These are phyloP conservation scores for Ophiostoma tasmaniense DNA, from an alignment of 2,329 filamentous ascomycete genomes.

Conservation along the genomic window DNA sequence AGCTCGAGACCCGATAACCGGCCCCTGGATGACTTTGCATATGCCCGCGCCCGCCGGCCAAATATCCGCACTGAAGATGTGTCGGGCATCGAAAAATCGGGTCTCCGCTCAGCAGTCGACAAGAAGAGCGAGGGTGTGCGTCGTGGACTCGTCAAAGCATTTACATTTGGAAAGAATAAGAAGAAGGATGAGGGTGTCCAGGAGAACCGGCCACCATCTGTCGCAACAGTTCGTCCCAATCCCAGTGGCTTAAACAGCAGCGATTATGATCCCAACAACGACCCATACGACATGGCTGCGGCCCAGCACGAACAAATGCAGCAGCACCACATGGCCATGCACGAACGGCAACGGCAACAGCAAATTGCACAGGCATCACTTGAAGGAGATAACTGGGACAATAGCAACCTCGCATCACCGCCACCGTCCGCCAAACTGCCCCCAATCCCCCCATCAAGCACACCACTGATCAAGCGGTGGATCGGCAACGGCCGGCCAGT, in stretches of 20 bases:
- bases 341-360: constrained; percentile 9
- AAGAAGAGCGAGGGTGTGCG: constrained; percentile 48
- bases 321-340: constrained; percentile 9
- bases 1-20: constrained; percentile 23
- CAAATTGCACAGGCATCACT: constrained; percentile 14
- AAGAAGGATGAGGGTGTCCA: constrained; percentile 26
- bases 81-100: constrained; percentile 47
- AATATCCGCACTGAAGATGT: constrained; percentile 42
- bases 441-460: constrained; percentile 30
- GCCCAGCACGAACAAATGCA: constrained; percentile 17
- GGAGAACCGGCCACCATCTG: constrained; percentile 29
- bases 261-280: neutral
- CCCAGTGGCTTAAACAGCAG: constrained; percentile 17
- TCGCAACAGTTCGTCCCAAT: constrained; percentile 29
- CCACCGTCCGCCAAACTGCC: constrained; percentile 38
- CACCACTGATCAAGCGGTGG: constrained; percentile 44
- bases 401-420: constrained; percentile 25
- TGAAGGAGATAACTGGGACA: constrained; percentile 23
- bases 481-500: constrained; percentile 41
- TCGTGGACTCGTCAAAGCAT: constrained; percentile 45
- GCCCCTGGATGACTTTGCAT: constrained; percentile 36
- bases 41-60: constrained; percentile 35
- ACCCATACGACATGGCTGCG: neutral
- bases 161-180: constrained; percentile 43
- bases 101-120: constrained; percentile 43